A percentile compares a stretch with the other conserved stretches of the same genome.
These are phyloP conservation scores for Dispira simplex DNA, from an alignment of 192 early-diverging fungal genomes.

Conservation along the genomic window DNA sequence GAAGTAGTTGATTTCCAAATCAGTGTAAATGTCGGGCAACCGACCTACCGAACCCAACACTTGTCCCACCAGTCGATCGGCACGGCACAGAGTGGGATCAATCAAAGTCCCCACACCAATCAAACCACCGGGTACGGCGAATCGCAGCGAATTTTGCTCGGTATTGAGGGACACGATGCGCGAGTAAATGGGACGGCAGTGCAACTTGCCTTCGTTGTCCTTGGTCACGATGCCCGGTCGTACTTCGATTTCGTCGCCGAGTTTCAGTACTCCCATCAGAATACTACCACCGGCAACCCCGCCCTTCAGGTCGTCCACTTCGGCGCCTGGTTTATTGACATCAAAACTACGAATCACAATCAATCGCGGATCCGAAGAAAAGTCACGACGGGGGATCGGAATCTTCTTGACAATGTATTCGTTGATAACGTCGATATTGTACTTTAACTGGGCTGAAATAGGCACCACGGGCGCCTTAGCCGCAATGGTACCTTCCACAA, in stretches of 20 bases:
- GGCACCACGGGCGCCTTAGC: conserved; percentile 92
- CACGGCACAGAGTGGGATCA: conserved; percentile 92
- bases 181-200: conserved; percentile 76
- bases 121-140: conserved; percentile 98
- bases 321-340: conserved; percentile 96
- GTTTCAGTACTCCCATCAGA: conserved; percentile 71
- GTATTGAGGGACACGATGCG: conserved; percentile 76
- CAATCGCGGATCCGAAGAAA: conserved; percentile 74
- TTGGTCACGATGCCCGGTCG: conserved; percentile 87
- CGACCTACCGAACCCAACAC: conserved; percentile 85
- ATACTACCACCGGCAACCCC: conserved; percentile 98
- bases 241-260: conserved; percentile 92
- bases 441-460: conserved; percentile 96
- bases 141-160: conserved; percentile 81
- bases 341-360: conserved; percentile 99
- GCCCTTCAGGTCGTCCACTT: conserved; percentile 83
- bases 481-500: conserved; percentile 90
- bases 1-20: conserved; percentile 95
- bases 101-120: conserved; percentile 96
- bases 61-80: conserved; percentile 91
- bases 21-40: conserved; percentile 84
- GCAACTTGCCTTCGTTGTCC: conserved; percentile 68
- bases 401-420: conserved; percentile 97
- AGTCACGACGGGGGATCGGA: conserved; percentile 88
- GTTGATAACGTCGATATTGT: conserved; percentile 95